Conservation (phyloP, 148 eudicot species). For the Nyssa sinensis region DNA sequence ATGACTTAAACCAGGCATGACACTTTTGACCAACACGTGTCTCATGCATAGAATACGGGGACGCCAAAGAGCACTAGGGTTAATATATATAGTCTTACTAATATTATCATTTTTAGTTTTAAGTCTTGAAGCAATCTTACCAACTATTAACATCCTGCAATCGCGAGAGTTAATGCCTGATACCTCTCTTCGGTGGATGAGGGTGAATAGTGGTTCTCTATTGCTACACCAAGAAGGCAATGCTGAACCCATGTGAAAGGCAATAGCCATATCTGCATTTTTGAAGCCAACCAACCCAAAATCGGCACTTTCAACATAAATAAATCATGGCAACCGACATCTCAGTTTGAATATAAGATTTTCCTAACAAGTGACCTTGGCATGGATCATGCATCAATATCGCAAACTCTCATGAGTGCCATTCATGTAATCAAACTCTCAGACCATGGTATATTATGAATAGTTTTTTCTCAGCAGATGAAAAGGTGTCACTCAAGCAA, state of each 20-base stretch:
- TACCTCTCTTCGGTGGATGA: conserved; percentile 88
- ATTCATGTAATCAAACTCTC: conserved; percentile 32
- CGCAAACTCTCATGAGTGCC: conserved; percentile 35
- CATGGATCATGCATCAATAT: conserved; percentile 43
- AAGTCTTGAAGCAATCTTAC: conserved; percentile 98
- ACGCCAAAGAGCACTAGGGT: conserved; percentile 38
- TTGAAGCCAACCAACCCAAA: conserved; percentile 98
- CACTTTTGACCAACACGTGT: conserved; percentile 24
- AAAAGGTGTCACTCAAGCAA: conserved; percentile 21
- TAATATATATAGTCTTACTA: conserved; percentile 45
- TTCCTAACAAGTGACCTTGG: conserved; percentile 52
- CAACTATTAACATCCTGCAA: conserved; percentile 94
- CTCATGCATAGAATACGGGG: conserved; percentile 37
- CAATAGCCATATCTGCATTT: conserved; percentile 97
- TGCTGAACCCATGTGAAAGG: conserved; percentile 83
- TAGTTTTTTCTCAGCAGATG: conserved; percentile 7
- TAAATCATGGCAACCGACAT: conserved; percentile 76
- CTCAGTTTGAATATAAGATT: conserved; percentile 53
- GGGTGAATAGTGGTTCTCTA: conserved; percentile 77
- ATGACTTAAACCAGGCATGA: conserved; percentile 20
- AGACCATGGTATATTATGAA: conserved; percentile 17
- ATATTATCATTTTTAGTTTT: conserved; percentile 51
- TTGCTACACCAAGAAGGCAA: conserved; percentile 91
- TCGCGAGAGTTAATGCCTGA: conserved; percentile 75
- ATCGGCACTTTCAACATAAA: conserved; percentile 74